These are phyloP conservation scores for Myrica gale DNA, from an alignment of 306 rosid genomes.

Conservation along the genomic window DNA sequence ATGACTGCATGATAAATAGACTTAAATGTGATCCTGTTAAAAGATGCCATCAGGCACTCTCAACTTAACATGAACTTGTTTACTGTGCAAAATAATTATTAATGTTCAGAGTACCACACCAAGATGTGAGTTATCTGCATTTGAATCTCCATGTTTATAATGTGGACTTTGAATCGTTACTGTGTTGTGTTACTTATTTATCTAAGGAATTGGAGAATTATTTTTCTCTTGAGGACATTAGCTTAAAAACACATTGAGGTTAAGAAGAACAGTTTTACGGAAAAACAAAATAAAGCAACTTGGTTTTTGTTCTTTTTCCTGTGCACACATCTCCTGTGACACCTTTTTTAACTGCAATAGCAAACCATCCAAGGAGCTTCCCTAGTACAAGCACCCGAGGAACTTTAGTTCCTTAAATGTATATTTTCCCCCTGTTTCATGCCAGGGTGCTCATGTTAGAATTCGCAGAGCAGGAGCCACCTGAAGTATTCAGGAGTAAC, in stretches of 20 bases:
- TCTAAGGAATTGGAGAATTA: not conserved
- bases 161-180: not conserved
- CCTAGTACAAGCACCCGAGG: not conserved
- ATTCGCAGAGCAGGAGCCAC: constrained; percentile 27
- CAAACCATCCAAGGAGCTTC: not conserved
- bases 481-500: constrained; percentile 10
- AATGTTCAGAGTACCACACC: not conserved
- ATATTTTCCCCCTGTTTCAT: constrained; percentile 1
- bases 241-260: not conserved
- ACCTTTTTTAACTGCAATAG: not conserved
- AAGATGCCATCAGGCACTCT: not conserved
- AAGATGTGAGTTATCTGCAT: not conserved
- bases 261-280: not conserved
- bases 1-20: no score
- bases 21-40: not conserved
- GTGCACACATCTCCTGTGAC: not conserved
- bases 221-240: not conserved
- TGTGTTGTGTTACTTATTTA: not conserved
- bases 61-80: not conserved
- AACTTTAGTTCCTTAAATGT: not conserved
- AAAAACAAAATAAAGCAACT: not conserved
- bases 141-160: not conserved
- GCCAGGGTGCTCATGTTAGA: constrained; percentile 32
- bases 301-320: not conserved
- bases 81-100: not conserved